Evolutionary conservation across 345 rosid species (phyloP), one percentile per base, ranked within the genome.

Genomic region (Corchorus capsularis): DNA sequence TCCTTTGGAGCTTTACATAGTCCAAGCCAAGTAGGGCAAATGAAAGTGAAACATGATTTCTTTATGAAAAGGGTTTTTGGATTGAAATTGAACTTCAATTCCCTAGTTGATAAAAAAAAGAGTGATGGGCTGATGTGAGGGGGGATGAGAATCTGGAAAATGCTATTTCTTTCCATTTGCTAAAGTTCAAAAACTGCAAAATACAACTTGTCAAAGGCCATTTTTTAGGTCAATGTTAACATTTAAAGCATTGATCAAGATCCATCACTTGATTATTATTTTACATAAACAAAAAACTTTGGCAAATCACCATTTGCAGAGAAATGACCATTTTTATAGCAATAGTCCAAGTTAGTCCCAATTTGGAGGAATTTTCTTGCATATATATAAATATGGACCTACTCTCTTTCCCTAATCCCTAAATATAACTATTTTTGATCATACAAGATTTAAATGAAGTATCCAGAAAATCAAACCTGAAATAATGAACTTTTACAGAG

Each of bases 21-120:
- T 20, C 61, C 61, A 56, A 56, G 14, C 43, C 43, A 61, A n/a
- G 22, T 8, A 63, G 27, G 49, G 35, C 37, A 43, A 67, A 45
- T 11, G 71, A 67, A 11, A 67, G 55, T 39, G 43, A 46, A 34
- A 67, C 69, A 17, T 64, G 54, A 20, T 67, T 46, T 46, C 71
- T 46, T 67, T 67, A 10, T 45, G 27, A 12, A 45, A 67, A 46
- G 7, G 15, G 71, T 11, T 45, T 67, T 20, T 19, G 53, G 49
- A 66, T 3, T 66, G 52, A 45, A 10, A 43, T 17, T 45, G 52
- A 66, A 19, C 8, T 19, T 66, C 53, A 63, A 63, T 2, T 17
- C 34, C 34, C 47, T 4, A 35, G n/a, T 15, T 37, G 68, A 27
- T n/a, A n/a, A 65, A 4, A 19, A 27, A 10, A 57, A 59, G 35